These are phyloP conservation scores for Scheffersomyces parashehatae DNA, from an alignment of 1,139 yeast species.

Conservation along the genomic window DNA sequence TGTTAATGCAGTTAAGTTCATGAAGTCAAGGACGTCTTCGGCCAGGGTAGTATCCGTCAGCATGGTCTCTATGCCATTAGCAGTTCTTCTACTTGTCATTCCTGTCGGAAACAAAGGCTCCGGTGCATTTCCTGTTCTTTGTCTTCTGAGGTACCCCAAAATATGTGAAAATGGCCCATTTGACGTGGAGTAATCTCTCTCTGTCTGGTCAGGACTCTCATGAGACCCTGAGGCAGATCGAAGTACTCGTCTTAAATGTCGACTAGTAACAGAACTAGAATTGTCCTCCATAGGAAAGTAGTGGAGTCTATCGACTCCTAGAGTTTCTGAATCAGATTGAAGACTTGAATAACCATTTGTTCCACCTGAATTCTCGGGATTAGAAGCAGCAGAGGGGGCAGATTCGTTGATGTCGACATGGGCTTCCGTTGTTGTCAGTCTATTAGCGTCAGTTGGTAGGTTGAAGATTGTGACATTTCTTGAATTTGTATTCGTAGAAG, in stretches of 20 bases:
- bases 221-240: conserved; percentile 13
- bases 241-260: conserved; percentile 12
- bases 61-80: conserved; percentile 47
- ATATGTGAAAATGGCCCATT: conserved; percentile 25
- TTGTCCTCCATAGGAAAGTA: conserved; percentile 3
- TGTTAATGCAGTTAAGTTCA: conserved; percentile 17
- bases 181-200: conserved; percentile 6
- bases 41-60: conserved; percentile 4
- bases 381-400: conserved; percentile 2
- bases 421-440: background rate
- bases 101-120: conserved; percentile 47
- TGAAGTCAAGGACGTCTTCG: conserved; percentile 20
- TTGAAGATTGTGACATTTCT: background rate
- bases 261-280: background rate
- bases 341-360: too few species aligned
- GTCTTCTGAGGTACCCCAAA: conserved; percentile 21
- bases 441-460: background rate
- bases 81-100: conserved; percentile 52
- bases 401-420: background rate
- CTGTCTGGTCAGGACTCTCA: conserved; percentile 4
- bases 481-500: background rate
- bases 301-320: conserved; percentile 1
- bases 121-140: conserved; percentile 7
- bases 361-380: background rate
- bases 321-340: background rate